Base-by-base conservation (phyloP, 805 yeast species). In the Wickerhamiella qilinensis region DNA sequence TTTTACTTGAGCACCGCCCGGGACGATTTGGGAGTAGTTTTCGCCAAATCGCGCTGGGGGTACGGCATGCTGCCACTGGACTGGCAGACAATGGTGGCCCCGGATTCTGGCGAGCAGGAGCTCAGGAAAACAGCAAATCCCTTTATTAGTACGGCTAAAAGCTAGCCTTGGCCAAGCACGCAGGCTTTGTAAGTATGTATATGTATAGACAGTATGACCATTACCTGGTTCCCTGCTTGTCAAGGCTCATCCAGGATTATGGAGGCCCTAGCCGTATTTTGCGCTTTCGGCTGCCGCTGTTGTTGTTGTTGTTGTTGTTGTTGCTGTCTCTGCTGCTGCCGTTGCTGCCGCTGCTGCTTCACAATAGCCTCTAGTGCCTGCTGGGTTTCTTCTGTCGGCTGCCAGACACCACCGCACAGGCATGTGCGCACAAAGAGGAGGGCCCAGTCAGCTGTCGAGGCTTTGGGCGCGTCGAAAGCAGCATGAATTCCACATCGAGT, bases 81-180 rank as follows among this genome's bases (percentile, higher is more conserved):
- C 58, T 91, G 97, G 96, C 86, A 84, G 59, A 80, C 84, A 11
- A 91, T 93, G 97, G 68, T 78, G 24, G 74, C 81, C 44, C 76
- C 84, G 2, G 62, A 58, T 20, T 73, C 86, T 2, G 95, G 95
- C 1, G 69, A 67, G 8, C 58, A 73, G 11, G 96, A 85, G 50
- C 64, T 65, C 48, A 68, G 98, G 42, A 91, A 91, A 57, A 83
- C 94, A 60, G 98, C 98, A 2, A 85, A 83, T 55, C 94, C 95
- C 11, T 80, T 50, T 35, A 45, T 48, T 20, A 38, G 37, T 19
- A 32, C 74, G 29, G 18, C 14, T 3, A 11, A 14, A 24, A 24
- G 28, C 28, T 24, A 14, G 28, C 14, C 9, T 24, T 24, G 14
- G 9, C 14, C 14, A 24, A 24, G 14, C 14, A 24, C 12, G 12